Conservation (phyloP, 1,284 basidiomycete species). For the Boletus subluridellus region DNA sequence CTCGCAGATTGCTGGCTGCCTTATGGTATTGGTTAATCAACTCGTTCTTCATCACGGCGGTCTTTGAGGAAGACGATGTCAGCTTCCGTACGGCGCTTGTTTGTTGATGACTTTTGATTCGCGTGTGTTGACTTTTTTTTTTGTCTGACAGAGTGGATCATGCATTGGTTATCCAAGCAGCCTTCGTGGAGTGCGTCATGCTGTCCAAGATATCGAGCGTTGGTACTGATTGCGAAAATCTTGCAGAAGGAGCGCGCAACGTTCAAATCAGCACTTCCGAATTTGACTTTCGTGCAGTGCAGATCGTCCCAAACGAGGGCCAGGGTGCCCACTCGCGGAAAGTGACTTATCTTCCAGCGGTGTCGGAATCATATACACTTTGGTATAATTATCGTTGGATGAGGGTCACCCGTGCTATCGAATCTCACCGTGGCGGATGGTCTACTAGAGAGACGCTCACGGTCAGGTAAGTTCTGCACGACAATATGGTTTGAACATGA, state of each 20-base stretch:
- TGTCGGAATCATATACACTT: conserved; percentile 42
- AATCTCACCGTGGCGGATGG: conserved; percentile 19
- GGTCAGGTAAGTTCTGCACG: conserved; percentile 18
- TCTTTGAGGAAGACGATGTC: conserved; percentile 56
- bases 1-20: conserved; percentile 44
- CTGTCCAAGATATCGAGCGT: neutral
- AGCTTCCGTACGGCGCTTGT: conserved; percentile 48
- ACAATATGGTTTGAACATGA: neutral
- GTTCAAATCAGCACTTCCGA: conserved; percentile 48
- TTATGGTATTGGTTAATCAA: conserved; percentile 46
- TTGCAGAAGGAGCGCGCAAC: conserved; percentile 44
- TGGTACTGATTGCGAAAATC: neutral
- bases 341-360: conserved; percentile 48
- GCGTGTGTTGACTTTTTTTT: conserved; percentile 6
- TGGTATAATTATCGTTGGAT: conserved; percentile 53
- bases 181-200: conserved; percentile 35
- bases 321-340: conserved; percentile 28
- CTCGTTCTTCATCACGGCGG: conserved; percentile 60
- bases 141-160: conserved; percentile 50
- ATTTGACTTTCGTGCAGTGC: conserved; percentile 36
- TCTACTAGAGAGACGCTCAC: conserved; percentile 23
- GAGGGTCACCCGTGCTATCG: conserved; percentile 35
- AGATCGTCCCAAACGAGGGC: conserved; percentile 38
- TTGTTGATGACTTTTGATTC: neutral
- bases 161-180: conserved; percentile 58